phyloP scores from a whole-genome alignment of 495 filamentous ascomycete species.

The Amorphotheca resinae region DNA sequence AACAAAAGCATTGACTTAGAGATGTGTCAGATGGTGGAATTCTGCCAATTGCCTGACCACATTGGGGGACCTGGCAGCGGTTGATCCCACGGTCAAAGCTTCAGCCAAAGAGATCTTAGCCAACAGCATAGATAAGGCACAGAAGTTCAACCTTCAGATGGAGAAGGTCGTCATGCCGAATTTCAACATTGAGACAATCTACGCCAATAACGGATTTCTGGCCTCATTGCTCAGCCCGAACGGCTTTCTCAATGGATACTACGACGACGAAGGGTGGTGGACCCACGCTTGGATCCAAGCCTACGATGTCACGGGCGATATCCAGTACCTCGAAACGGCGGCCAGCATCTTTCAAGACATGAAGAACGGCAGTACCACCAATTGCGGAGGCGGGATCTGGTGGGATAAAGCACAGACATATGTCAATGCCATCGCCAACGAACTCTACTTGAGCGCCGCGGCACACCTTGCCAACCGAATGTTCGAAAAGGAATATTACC shows the following conservation, averaged over 20 bases:
- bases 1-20: too few species aligned
- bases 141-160: slow-evolving; percentile 20
- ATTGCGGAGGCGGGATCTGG: slow-evolving; percentile 46
- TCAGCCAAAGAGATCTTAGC: slow-evolving; percentile 19
- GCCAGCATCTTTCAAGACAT: slow-evolving; percentile 49
- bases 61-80: slow-evolving; percentile 45
- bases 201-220: not conserved
- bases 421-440: slow-evolving; percentile 64
- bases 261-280: slow-evolving; percentile 69
- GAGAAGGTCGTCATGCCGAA: slow-evolving; percentile 15
- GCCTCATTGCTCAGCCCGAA: slow-evolving; percentile 4
- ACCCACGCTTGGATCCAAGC: slow-evolving; percentile 52
- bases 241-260: slow-evolving; percentile 51
- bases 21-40: too few species aligned
- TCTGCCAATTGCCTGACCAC: slow-evolving; percentile 55
- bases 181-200: slow-evolving; percentile 7
- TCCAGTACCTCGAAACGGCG: slow-evolving; percentile 41
- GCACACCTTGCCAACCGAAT: slow-evolving; percentile 63
- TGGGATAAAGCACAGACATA: slow-evolving; percentile 51
- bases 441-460: slow-evolving; percentile 57
- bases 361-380: slow-evolving; percentile 36
- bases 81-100: slow-evolving; percentile 24
- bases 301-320: slow-evolving; percentile 46
- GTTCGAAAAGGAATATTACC: slow-evolving; percentile 33
- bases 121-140: slow-evolving; percentile 25